Percentiles rank a stretch among this genome's conserved stretches.
Conservation (phyloP, 306 rosid genomes). For the Mimosa bimucronata region DNA sequence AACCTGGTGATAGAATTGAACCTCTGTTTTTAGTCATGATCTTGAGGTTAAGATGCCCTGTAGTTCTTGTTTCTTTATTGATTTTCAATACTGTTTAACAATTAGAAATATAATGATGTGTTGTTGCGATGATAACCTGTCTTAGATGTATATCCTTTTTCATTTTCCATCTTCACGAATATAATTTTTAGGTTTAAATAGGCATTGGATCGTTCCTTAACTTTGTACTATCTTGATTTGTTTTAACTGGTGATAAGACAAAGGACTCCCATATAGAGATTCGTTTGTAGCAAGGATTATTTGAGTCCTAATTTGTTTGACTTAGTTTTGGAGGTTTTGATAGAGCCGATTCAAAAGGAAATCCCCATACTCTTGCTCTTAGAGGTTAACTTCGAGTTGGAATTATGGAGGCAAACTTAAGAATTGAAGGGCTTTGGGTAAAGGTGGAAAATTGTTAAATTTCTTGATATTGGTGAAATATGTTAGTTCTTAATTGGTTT, state of each 20-base stretch:
- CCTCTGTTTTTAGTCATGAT: constrained; percentile 4
- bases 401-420: not conserved
- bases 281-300: not conserved
- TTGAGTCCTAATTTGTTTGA: not conserved
- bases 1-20: constrained; percentile 11
- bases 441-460: too few species aligned
- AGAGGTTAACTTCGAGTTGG: not conserved
- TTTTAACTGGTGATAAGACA: not conserved
- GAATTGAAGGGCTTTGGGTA: not conserved
- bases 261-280: not conserved
- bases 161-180: not conserved
- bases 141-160: not conserved
- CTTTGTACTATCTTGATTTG: constrained; percentile 4
- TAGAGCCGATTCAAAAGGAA: not conserved
- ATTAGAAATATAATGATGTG: not conserved
- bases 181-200: constrained; percentile 20
- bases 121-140: not conserved
- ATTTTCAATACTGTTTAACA: not conserved
- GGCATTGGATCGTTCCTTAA: not conserved
- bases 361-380: not conserved
- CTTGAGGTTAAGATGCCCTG: constrained; percentile 16
- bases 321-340: not conserved
- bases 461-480: too few species aligned
- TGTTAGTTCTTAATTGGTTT: not conserved
- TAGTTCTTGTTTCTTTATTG: constrained; percentile 1